phyloP scores from a whole-genome alignment of 805 yeast genomes.

The Candida methanosorbosa region DNA sequence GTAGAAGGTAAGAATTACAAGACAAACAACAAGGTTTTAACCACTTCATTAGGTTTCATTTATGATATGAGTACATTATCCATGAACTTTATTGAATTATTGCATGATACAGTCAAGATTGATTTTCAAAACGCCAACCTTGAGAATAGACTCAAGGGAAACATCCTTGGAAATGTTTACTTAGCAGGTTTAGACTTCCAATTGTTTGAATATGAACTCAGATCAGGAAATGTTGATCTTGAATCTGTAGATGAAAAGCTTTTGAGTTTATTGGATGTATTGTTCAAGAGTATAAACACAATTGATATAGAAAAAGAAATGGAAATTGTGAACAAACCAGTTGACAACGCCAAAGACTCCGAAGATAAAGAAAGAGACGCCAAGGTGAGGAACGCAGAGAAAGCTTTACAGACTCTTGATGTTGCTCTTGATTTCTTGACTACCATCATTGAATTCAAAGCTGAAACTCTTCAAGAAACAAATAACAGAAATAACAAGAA shows the following conservation, averaged over 20 bases:
- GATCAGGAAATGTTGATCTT: not conserved
- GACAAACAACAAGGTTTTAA: constrained; percentile 16
- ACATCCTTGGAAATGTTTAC: constrained; percentile 13
- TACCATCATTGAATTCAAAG: constrained; percentile 54
- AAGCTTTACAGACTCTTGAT: constrained; percentile 56
- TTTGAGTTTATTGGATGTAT: constrained; percentile 10
- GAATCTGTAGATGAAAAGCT: constrained; percentile 14
- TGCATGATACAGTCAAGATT: constrained; percentile 7
- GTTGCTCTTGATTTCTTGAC: constrained; percentile 69
- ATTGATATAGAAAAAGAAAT: constrained; percentile 26
- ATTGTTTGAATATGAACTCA: constrained; percentile 15
- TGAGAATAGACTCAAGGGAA: constrained; percentile 3
- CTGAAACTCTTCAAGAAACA: too few species aligned
- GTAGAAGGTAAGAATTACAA: not conserved
- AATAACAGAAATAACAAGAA: constrained; percentile 3
- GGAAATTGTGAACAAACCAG: constrained; percentile 12
- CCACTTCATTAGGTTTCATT: constrained; percentile 16
- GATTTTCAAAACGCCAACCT: not conserved
- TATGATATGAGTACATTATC: constrained; percentile 24
- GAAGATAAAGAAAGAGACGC: constrained; percentile 27
- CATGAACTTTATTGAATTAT: constrained; percentile 13
- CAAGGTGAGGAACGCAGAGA: constrained; percentile 34
- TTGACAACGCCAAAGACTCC: constrained; percentile 26
- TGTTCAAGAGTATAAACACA: constrained; percentile 17
- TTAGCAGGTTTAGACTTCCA: constrained; percentile 22